Base-by-base conservation (phyloP, 345 rosid species). In the Psidium friedrichsthalianum region DNA sequence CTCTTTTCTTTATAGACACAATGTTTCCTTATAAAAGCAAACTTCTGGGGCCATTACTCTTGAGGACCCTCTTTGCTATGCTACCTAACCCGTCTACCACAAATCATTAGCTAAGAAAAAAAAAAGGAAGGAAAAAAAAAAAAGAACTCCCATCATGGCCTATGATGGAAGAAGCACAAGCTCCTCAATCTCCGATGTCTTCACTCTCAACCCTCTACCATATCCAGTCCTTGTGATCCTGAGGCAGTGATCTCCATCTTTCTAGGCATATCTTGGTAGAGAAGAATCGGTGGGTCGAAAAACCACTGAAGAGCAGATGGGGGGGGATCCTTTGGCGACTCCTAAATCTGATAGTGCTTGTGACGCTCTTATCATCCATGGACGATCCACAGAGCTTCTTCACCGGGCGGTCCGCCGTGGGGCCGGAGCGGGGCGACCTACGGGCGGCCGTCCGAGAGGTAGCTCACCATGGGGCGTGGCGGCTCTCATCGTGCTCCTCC, bases 401-500 rank as follows among this genome's bases (percentile, higher is more conserved):
- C 6, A 29, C 86, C 22, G 49, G 88, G 86, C 44, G 44, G 5
- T 93, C 94, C 94, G 1, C 94, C 96, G 1, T 93, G 92, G 94
- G 94, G 89, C 13, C 85, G 87, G 80, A 92, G 94, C 74, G 90
- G 93, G 59, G 83, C 27, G 59, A 89, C 90, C 78, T 87, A 93
- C 88, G 58, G 82, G 58, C 84, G 5, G 11, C 94, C 95, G 11
- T 85, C 96, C 4, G 95, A 91, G 80, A n/a, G 99, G 98, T 18
- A 88, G 93, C 89, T 95, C 97, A 21, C 99, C 99, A 8, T 97
- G 99, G 99, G 94, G 92, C 8, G 99, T 95, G 86, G 98, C 98
- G 22, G 99, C 95, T 82, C 58, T 95, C 51, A 96, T 97, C 56
- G 94, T 95, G 85, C 24, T 97, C 88, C 84, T 96, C 25, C 94